A percentile compares a stretch with the other conserved stretches of the same genome.
Evolutionary conservation across 768 basidiomycete genomes (phyloP).

Genomic region (Lyophyllum semitale): DNA sequence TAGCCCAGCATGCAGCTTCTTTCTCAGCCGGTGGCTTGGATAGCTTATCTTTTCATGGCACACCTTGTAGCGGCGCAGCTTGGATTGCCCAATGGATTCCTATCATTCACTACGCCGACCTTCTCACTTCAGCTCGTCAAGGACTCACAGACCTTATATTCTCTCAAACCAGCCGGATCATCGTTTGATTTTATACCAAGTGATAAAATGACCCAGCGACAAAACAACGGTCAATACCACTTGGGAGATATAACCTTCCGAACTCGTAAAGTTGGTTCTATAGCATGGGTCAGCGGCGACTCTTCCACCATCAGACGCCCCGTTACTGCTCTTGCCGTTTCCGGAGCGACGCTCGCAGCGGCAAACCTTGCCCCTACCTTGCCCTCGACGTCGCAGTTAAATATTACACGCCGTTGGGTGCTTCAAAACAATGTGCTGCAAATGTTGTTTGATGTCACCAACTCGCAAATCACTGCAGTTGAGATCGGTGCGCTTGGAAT

Average conservation of each 20-base stretch:
- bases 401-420: slow-evolving; percentile 55
- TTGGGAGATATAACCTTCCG: slow-evolving; percentile 59
- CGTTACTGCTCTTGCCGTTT: slow-evolving; percentile 37
- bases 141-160: slow-evolving; percentile 58
- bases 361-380: slow-evolving; percentile 52
- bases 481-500: slow-evolving; percentile 57
- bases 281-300: slow-evolving; percentile 48
- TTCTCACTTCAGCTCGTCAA: slow-evolving; percentile 52
- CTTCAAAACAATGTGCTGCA: slow-evolving; percentile 41
- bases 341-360: slow-evolving; percentile 48
- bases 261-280: slow-evolving; percentile 45
- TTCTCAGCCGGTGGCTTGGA: neutral
- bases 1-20: slow-evolving; percentile 2
- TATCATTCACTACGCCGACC: slow-evolving; percentile 44
- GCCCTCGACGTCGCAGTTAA: slow-evolving; percentile 43
- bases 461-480: slow-evolving; percentile 45
- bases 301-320: slow-evolving; percentile 41
- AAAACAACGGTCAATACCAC: slow-evolving; percentile 52
- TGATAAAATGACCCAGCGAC: slow-evolving; percentile 50
- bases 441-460: slow-evolving; percentile 52
- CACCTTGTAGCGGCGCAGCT: slow-evolving; percentile 29
- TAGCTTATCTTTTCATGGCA: slow-evolving; percentile 3
- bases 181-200: slow-evolving; percentile 54
- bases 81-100: slow-evolving; percentile 48
- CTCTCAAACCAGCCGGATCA: slow-evolving; percentile 40